A percentile compares a stretch with the other conserved stretches of the same genome.
phyloP scores from a whole-genome alignment of 1,139 yeast genomes.

The Candida glucosophila region DNA sequence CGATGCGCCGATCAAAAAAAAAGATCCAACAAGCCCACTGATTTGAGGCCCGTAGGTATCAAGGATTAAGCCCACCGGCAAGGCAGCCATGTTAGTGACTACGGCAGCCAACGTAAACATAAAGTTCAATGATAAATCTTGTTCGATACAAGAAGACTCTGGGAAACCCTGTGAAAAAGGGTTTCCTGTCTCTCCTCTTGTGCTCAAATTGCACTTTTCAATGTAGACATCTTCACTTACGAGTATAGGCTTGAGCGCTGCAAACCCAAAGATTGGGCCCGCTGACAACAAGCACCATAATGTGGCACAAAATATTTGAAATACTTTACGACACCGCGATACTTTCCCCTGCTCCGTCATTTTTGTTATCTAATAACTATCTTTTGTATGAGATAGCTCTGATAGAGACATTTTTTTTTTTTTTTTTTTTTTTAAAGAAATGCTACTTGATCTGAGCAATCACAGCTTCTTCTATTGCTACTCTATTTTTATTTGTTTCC shows the following conservation, averaged over 20 bases:
- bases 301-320: slow-evolving; percentile 51
- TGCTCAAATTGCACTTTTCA: slow-evolving; percentile 18
- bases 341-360: no score
- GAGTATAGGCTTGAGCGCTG: slow-evolving; percentile 38
- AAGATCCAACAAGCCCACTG: slow-evolving; percentile 36
- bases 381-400: no score
- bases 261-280: slow-evolving; percentile 41
- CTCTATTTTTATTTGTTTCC: no score
- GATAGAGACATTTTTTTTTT: no score
- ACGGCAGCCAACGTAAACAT: slow-evolving; percentile 40
- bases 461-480: no score
- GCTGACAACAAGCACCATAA: slow-evolving; percentile 39
- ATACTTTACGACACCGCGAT: no score
- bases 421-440: no score
- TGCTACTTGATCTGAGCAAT: no score
- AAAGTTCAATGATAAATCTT: slow-evolving; percentile 37
- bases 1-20: slow-evolving; percentile 28
- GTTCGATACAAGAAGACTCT: slow-evolving; percentile 28
- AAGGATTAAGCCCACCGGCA: slow-evolving; percentile 31
- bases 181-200: slow-evolving; percentile 6
- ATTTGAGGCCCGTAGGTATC: slow-evolving; percentile 35
- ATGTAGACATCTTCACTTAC: slow-evolving; percentile 34
- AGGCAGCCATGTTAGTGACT: slow-evolving; percentile 35
- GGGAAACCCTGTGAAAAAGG: slow-evolving; percentile 6
- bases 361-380: no score